phyloP scores from a whole-genome alignment of 495 filamentous ascomycete genomes.

The Staphylotrichum longicolle region DNA sequence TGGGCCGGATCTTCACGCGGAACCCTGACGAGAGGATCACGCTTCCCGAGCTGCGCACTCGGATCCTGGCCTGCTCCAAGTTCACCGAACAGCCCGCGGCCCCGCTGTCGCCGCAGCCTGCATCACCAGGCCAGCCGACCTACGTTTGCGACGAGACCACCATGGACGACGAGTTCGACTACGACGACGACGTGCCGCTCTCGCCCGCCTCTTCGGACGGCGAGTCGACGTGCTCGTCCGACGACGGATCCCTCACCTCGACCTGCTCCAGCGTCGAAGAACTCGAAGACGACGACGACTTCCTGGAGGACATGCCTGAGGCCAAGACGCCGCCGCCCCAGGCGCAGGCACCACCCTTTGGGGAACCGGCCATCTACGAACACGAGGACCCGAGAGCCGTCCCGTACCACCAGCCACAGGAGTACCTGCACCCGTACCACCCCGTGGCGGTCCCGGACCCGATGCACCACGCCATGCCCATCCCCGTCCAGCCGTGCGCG shows the following conservation, averaged over 20 bases:
- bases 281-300: constrained; percentile 35
- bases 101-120: constrained; percentile 37
- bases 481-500: constrained; percentile 30
- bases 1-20: constrained; percentile 85
- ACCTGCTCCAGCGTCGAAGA: constrained; percentile 47
- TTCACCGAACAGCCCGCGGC: constrained; percentile 59
- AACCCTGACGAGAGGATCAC: constrained; percentile 83
- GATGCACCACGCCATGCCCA: constrained; percentile 25
- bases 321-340: constrained; percentile 43
- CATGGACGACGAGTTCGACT: constrained; percentile 37
- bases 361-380: constrained; percentile 41
- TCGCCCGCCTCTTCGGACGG: constrained; percentile 45
- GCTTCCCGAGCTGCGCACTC: constrained; percentile 72
- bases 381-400: constrained; percentile 39
- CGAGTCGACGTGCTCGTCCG: constrained; percentile 48
- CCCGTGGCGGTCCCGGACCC: constrained; percentile 5
- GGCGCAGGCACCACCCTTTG: constrained; percentile 10
- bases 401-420: constrained; percentile 27
- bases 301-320: constrained; percentile 42
- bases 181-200: constrained; percentile 29
- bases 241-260: constrained; percentile 47
- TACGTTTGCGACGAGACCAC: constrained; percentile 47
- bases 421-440: constrained; percentile 37
- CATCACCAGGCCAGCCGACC: constrained; percentile 38
- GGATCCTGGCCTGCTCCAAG: constrained; percentile 71